Evolutionary conservation across 140 eudicot species (phyloP).

Genomic region (Ambrosia hybrid): DNA sequence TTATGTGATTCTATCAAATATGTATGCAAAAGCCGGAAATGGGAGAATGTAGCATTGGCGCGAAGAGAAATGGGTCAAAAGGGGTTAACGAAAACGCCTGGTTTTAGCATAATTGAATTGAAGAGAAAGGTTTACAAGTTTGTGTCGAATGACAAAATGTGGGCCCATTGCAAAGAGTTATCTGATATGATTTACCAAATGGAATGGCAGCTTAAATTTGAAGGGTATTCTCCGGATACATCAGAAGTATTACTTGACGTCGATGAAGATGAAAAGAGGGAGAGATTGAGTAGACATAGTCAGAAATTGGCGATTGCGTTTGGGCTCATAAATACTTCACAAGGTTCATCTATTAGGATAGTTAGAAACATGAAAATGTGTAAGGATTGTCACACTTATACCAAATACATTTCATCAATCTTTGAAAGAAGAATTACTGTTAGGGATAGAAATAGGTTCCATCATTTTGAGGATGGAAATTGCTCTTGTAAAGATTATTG

Average conservation of each 20-base stretch:
- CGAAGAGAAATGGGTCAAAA: slow-evolving; percentile 46
- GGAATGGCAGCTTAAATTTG: slow-evolving; percentile 90
- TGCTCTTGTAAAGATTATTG: slow-evolving; percentile 85
- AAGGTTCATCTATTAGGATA: slow-evolving; percentile 56
- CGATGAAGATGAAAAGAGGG: slow-evolving; percentile 79
- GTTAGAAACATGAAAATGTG: slow-evolving; percentile 92
- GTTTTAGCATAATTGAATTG: slow-evolving; percentile 56
- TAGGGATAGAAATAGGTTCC: slow-evolving; percentile 78
- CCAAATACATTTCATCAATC: slow-evolving; percentile 66
- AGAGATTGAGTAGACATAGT: slow-evolving; percentile 68
- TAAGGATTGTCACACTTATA: slow-evolving; percentile 77
- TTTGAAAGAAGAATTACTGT: slow-evolving; percentile 62
- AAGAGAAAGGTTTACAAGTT: slow-evolving; percentile 60
- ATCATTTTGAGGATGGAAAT: slow-evolving; percentile 76
- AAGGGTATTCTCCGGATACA: slow-evolving; percentile 70
- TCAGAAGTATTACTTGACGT: slow-evolving; percentile 64
- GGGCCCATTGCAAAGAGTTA: slow-evolving; percentile 48
- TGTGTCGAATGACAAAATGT: slow-evolving; percentile 55
- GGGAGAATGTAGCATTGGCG: slow-evolving; percentile 50
- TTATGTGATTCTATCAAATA: slow-evolving; percentile 49
- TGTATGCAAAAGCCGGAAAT: slow-evolving; percentile 68
- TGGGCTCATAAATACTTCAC: slow-evolving; percentile 52
- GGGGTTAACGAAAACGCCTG: slow-evolving; percentile 50
- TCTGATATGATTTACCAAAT: slow-evolving; percentile 80
- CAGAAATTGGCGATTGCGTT: slow-evolving; percentile 81